A percentile compares a stretch with the other conserved stretches of the same genome.
phyloP scores from a whole-genome alignment of 2,329 filamentous ascomycete genomes.

The Dothideomycetes sp. region DNA sequence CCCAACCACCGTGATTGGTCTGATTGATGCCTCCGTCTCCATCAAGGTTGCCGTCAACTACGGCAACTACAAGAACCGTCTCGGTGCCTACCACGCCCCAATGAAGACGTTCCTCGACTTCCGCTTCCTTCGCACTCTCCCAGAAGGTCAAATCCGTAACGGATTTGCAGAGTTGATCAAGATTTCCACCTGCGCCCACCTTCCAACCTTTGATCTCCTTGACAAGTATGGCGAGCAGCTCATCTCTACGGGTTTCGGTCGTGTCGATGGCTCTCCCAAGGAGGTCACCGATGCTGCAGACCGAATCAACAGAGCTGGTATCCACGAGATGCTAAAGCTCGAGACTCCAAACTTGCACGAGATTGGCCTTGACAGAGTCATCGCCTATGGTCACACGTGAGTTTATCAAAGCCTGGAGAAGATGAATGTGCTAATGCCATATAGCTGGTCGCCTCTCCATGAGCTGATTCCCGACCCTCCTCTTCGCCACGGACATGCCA shows the following conservation, averaged over 20 bases:
- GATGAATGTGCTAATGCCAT: not conserved
- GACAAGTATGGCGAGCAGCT: slow-evolving; percentile 60
- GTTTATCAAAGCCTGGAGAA: slow-evolving; percentile 14
- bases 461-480: slow-evolving; percentile 59
- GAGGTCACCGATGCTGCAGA: slow-evolving; percentile 53
- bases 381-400: slow-evolving; percentile 62
- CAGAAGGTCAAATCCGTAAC: slow-evolving; percentile 57
- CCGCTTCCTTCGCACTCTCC: slow-evolving; percentile 57
- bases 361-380: slow-evolving; percentile 60
- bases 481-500: slow-evolving; percentile 61
- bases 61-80: slow-evolving; percentile 63
- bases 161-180: slow-evolving; percentile 68
- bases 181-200: slow-evolving; percentile 60
- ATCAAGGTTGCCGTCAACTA: slow-evolving; percentile 75
- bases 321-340: slow-evolving; percentile 62
- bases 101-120: slow-evolving; percentile 65
- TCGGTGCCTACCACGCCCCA: slow-evolving; percentile 63
- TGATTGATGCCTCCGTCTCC: slow-evolving; percentile 64
- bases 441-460: slow-evolving; percentile 58
- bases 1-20: slow-evolving; percentile 62
- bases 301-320: slow-evolving; percentile 56
- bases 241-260: slow-evolving; percentile 54
- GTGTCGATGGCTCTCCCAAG: slow-evolving; percentile 41
- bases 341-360: slow-evolving; percentile 65
- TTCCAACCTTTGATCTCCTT: slow-evolving; percentile 54